Evolutionary conservation across 768 basidiomycete genomes (phyloP).

Genomic region (Auricularia cornea): DNA sequence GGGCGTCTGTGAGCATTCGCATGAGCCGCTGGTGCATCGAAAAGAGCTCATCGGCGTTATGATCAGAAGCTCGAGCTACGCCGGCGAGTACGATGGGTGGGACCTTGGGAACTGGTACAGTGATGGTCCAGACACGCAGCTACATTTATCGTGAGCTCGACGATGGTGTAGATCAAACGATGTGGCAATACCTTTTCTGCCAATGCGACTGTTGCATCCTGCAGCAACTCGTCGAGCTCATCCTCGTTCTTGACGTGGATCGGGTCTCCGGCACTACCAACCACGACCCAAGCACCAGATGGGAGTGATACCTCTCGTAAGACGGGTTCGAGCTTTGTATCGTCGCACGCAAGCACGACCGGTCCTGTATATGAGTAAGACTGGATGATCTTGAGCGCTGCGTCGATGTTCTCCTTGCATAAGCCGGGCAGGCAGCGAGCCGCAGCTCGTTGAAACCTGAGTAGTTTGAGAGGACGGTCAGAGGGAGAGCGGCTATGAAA

Average conservation of each 20-base stretch:
- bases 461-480: background rate
- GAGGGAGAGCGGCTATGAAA: background rate
- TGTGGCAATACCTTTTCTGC: conserved; percentile 11
- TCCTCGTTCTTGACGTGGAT: conserved; percentile 17
- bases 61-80: background rate
- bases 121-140: conserved; percentile 28
- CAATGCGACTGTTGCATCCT: conserved; percentile 6
- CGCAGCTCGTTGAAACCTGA: conserved; percentile 9
- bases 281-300: conserved; percentile 11
- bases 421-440: conserved; percentile 10
- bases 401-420: conserved; percentile 6
- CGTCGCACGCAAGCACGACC: conserved; percentile 24
- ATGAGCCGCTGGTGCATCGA: background rate
- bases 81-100: conserved; percentile 29
- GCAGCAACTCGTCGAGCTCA: conserved; percentile 10
- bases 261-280: conserved; percentile 19
- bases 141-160: conserved; percentile 6
- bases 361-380: conserved; percentile 1
- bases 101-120: conserved; percentile 25
- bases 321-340: conserved; percentile 25
- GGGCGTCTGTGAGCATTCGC: background rate
- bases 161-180: background rate
- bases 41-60: background rate
- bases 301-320: conserved; percentile 11
- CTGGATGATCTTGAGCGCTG: conserved; percentile 1